Evolutionary conservation across 148 eudicot species (phyloP), one percentile per base, ranked within the genome.

Genomic region (Oxyria digyna): DNA sequence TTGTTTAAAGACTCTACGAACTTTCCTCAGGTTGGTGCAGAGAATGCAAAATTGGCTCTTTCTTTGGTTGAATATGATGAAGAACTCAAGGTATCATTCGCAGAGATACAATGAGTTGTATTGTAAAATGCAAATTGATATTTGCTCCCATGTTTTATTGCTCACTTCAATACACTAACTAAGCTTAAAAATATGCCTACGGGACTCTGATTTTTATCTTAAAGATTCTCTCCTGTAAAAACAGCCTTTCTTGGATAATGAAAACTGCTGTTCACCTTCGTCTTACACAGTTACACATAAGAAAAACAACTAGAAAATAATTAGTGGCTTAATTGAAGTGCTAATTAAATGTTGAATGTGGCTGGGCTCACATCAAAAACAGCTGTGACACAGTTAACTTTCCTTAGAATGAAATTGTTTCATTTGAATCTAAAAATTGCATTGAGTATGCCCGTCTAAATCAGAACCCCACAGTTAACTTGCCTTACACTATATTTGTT

Each of bases 41-140:
- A 84, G 69, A 95, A 95, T 80, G 99, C 99, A 59, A 87, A 85
- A 69, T 79, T 95, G 54, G 99, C 99, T 70, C 91, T 95, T 72
- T 85, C 91, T 64, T 73, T 95, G 74, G 89, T 95, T 67, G 99
- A 87, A 77, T 88, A 95, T 78, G 96, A 87, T 40, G 71, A 85
- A 49, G 99, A 95, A 46, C 73, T 95, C 74, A 86, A 88, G 89
- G 99, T 90, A 68, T 69, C 78, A 32, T 29, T 7, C 27, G 65
- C 57, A 1, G 49, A 67, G 6, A 67, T 54, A 54, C 12, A 26
- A 52, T 52, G 11, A 18, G 8, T 49, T 49, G 24, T 18, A n/a
- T n/a, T n/a, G 38, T 35, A 35, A 2, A 52, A 21, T 14, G 27
- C 27, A 21, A 24, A 3, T 24, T 23, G 29, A 29, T 59, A 59